phyloP scores from a whole-genome alignment of 768 basidiomycete species.

The Rickenella mellea region DNA sequence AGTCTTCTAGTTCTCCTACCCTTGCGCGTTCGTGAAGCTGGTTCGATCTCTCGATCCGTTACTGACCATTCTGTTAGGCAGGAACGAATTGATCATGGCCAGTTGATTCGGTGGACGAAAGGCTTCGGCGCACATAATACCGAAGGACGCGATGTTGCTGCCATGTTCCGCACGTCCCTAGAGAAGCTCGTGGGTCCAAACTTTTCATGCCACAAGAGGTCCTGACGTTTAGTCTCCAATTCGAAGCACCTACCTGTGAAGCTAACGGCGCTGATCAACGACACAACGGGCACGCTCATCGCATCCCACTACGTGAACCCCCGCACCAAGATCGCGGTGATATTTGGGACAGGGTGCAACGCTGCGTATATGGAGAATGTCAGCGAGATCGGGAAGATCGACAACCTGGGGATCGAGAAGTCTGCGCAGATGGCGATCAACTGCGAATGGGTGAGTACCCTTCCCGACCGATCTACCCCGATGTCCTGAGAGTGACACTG shows the following conservation, averaged over 20 bases:
- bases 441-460: conserved; percentile 77
- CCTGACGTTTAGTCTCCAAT: too few relatives aligned
- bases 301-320: conserved; percentile 95
- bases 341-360: conserved; percentile 98
- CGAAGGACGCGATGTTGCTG: conserved; percentile 88
- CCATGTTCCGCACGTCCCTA: conserved; percentile 83
- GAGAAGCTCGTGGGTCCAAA: conserved; percentile 53
- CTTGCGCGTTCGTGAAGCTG: conserved; percentile 64
- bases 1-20: conserved; percentile 75
- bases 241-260: conserved; percentile 74
- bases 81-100: conserved; percentile 86
- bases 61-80: conserved; percentile 43
- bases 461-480: neutral
- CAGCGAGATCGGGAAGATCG: conserved; percentile 78
- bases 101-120: conserved; percentile 98
- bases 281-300: conserved; percentile 96
- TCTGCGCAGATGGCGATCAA: conserved; percentile 85
- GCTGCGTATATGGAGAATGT: conserved; percentile 96
- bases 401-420: conserved; percentile 55
- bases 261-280: conserved; percentile 87
- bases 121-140: conserved; percentile 90
- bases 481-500: neutral
- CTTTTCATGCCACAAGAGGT: neutral
- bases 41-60: neutral
- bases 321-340: conserved; percentile 84